A percentile compares a stretch with the other conserved stretches of the same genome.
These are phyloP conservation scores for Canavalia ensiformis DNA, from an alignment of 306 rosid species.

Conservation along the genomic window DNA sequence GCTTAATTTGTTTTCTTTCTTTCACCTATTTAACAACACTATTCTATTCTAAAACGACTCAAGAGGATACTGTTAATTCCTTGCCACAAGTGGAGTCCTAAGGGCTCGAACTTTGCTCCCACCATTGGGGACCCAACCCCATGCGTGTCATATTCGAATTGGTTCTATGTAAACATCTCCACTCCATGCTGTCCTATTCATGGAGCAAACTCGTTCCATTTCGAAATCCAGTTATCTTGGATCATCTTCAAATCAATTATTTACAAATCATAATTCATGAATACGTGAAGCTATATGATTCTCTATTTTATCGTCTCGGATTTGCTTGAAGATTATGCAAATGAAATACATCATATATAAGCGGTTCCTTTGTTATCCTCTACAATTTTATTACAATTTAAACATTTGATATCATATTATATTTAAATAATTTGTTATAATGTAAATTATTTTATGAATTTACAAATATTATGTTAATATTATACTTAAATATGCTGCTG, in stretches of 20 bases:
- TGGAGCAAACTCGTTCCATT: background rate
- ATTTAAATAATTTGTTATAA: too few species aligned
- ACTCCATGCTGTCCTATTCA: too few species aligned
- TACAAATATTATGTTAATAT: too few species aligned
- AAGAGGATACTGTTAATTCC: background rate
- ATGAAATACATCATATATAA: too few species aligned
- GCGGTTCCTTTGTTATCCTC: too few species aligned
- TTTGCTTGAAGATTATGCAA: too few species aligned
- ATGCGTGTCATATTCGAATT: background rate
- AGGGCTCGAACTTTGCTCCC: background rate
- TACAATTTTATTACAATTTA: too few species aligned
- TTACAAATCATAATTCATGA: background rate
- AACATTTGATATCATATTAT: too few species aligned
- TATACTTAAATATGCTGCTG: too few species aligned
- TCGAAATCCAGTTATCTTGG: background rate
- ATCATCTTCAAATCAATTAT: background rate
- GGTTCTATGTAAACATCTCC: background rate
- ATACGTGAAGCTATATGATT: too few species aligned
- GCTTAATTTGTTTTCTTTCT: constrained; percentile 6
- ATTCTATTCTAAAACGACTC: background rate
- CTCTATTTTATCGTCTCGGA: too few species aligned
- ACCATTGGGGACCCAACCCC: background rate
- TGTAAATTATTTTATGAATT: too few species aligned
- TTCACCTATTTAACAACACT: background rate
- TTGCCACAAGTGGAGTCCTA: background rate